Evolutionary conservation across 192 early-diverging fungal genomes (phyloP).

Genomic region (Coemansia sp.): DNA sequence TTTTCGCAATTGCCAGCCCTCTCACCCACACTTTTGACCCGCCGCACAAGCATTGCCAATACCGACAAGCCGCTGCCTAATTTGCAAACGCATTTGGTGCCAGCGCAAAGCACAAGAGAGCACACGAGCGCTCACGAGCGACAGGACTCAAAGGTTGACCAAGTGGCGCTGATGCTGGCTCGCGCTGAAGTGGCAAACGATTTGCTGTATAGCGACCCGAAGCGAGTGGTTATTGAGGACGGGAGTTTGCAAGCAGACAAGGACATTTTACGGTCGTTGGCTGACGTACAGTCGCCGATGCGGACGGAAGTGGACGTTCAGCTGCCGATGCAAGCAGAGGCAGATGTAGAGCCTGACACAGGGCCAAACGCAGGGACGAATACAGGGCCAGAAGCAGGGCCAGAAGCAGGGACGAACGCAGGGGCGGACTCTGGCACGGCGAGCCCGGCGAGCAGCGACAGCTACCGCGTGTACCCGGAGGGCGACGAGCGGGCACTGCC

Average conservation of each 20-base stretch:
- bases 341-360: neutral
- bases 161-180: constrained; percentile 32
- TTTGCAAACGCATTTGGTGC: neutral
- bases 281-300: constrained; percentile 31
- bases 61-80: neutral
- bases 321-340: constrained; percentile 11
- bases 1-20: constrained; percentile 6
- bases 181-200: constrained; percentile 48
- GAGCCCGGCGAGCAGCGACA: constrained; percentile 4
- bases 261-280: constrained; percentile 31
- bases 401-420: neutral
- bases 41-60: constrained; percentile 10
- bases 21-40: neutral
- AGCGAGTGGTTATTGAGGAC: constrained; percentile 45
- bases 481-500: constrained; percentile 53
- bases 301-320: constrained; percentile 6
- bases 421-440: neutral
- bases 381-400: neutral
- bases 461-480: constrained; percentile 36
- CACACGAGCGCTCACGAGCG: neutral
- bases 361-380: no score
- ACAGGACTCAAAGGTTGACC: constrained; percentile 11
- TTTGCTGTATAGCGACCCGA: constrained; percentile 37
- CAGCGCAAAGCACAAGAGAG: neutral
- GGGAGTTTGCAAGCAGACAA: constrained; percentile 27